phyloP scores from a whole-genome alignment of 2,329 filamentous ascomycete genomes.

The Penicillium frequentans region DNA sequence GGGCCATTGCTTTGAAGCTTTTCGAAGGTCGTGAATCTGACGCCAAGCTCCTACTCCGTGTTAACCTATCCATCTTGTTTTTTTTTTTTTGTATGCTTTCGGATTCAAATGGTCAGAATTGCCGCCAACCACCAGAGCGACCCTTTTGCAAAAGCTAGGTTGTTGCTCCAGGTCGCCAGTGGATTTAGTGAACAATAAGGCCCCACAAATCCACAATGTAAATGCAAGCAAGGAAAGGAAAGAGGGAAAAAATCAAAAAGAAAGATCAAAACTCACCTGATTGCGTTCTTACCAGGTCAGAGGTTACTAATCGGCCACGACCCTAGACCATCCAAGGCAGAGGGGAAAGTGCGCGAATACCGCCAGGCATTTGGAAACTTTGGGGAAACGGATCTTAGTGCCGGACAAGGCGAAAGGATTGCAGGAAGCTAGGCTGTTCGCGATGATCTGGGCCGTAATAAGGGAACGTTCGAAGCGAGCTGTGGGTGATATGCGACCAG shows the following conservation, averaged over 20 bases:
- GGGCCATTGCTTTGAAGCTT: slow-evolving; percentile 48
- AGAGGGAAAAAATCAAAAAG: slow-evolving; percentile 5
- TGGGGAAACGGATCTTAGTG: slow-evolving; percentile 14
- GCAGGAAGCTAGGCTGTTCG: slow-evolving; percentile 8
- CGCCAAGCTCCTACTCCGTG: slow-evolving; percentile 61
- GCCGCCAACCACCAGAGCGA: neutral
- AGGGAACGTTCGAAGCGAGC: slow-evolving; percentile 11
- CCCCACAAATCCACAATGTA: neutral
- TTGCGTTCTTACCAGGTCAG: slow-evolving; percentile 12
- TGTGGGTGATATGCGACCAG: slow-evolving; percentile 15
- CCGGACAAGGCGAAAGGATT: slow-evolving; percentile 7
- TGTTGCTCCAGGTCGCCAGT: neutral
- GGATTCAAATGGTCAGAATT: neutral
- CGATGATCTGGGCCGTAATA: slow-evolving; percentile 17
- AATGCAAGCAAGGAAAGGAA: slow-evolving; percentile 1
- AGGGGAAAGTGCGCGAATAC: slow-evolving; percentile 10
- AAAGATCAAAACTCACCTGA: slow-evolving; percentile 19
- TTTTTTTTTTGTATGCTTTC: neutral
- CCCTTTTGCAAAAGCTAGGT: neutral
- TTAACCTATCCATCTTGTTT: slow-evolving; percentile 56
- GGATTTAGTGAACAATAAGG: neutral
- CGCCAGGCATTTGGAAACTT: slow-evolving; percentile 20
- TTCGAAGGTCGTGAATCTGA: slow-evolving; percentile 59
- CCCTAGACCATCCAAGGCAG: slow-evolving; percentile 18
- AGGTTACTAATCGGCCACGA: slow-evolving; percentile 20